Base-by-base conservation (phyloP, 306 rosid genomes). In the Canavalia gladiata region DNA sequence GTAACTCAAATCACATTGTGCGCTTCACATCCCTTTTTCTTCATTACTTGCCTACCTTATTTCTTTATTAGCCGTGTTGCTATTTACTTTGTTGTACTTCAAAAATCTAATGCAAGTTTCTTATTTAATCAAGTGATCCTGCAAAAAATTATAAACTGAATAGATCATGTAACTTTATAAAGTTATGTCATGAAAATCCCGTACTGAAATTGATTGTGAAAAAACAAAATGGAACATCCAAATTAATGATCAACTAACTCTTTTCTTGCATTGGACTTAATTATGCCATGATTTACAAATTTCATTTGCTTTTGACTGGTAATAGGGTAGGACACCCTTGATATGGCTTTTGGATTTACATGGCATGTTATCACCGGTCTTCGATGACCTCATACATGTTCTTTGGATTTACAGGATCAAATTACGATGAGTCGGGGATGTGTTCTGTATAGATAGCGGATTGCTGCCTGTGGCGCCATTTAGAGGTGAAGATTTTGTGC, bases 381-480 rank as follows among this genome's bases (percentile, higher is more conserved):
- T 63, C 8, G 47, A 8, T 33, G 34, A 13, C 29, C 29, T 31
- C 54, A 12, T n/a, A 10, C 7, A 34, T 68, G 6, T 42, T 62
- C 18, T 80, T 75, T 78, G 58, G 57, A 37, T 64, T 7, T 69
- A 87, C 95, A 92, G 97, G 95, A 82, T 90, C 85, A 85, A 81
- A 58, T 47, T 92, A 65, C 11, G 12, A 25, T 89, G 89, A 92
- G 56, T 46, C 31, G 79, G 41, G 55, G 70, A 41, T 34, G 47
- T 37, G 70, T 67, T 67, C 63, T 8, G 4, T 69, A 29, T 49
- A n/a, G 37, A 50, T 4, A 18, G 9, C 62, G 3, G 65, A 72
- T 50, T 34, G 52, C 46, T 63, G 73, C 4, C 31, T 28, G 45
- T 68, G 29, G 35, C 2, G 31, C 73, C 58, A 57, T 72, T 86